Evolutionary conservation across 2,329 filamentous ascomycete species (phyloP).

Genomic region (Aspergillus glaucus): DNA sequence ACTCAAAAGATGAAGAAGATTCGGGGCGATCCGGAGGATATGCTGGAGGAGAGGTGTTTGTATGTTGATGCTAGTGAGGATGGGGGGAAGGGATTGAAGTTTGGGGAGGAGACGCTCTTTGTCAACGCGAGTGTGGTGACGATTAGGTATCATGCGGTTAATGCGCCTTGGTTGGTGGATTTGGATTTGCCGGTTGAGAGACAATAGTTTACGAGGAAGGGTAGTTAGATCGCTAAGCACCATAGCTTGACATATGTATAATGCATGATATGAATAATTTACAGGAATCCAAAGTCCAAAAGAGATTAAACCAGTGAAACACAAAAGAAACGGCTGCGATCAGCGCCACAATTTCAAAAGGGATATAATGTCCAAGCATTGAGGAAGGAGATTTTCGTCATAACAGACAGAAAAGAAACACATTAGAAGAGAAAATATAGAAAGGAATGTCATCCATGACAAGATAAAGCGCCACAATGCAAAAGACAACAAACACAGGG

Average conservation of each 20-base stretch:
- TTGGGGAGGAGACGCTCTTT: constrained; percentile 50
- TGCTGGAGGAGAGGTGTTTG: constrained; percentile 26
- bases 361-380: background rate
- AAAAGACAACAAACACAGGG: background rate
- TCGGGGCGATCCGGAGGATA: constrained; percentile 19
- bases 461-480: constrained; percentile 7
- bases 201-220: too few species aligned
- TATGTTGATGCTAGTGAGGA: constrained; percentile 29
- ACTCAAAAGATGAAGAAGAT: constrained; percentile 13
- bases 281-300: constrained; percentile 1
- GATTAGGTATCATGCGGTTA: constrained; percentile 41
- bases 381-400: constrained; percentile 1
- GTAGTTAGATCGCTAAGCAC: too few species aligned
- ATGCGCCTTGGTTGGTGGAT: constrained; percentile 53
- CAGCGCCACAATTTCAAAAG: constrained; percentile 1
- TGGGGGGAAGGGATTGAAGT: constrained; percentile 25
- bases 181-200: constrained; percentile 38
- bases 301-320: constrained; percentile 1
- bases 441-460: constrained; percentile 2
- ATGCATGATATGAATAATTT: background rate
- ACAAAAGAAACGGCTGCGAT: constrained; percentile 5
- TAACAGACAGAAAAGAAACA: constrained; percentile 2
- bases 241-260: constrained; percentile 7
- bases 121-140: constrained; percentile 55
- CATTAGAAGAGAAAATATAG: constrained; percentile 3